Evolutionary conservation across 2,329 filamentous ascomycete genomes (phyloP), one percentile per base, ranked within the genome.

Genomic region (Aspergillus piperis): DNA sequence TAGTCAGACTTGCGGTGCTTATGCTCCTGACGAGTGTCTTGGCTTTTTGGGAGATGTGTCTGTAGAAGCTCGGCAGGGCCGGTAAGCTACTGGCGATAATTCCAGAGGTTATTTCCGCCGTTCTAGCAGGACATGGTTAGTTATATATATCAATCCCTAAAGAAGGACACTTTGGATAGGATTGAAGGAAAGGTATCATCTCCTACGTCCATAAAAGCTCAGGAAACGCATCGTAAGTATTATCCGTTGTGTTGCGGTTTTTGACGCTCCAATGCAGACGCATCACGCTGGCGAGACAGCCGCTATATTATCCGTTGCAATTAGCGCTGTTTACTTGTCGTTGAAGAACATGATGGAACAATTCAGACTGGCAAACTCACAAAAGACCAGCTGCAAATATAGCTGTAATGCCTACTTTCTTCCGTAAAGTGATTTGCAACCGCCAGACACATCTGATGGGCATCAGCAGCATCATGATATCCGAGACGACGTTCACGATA

Each of bases 191-290:
- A 15, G 27, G 32, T 11, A 8, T 13, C 8, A 25, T 6, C n/a
- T 57, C 66, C 60, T 63, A 70, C 69, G 69, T 69, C 69, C 69
- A 71, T 3, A 71, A 53, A 27, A 68, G 65, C 38, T 66, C 62
- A 10, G 66, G 62, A 41, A 70, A 70, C 63, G 67, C 68, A 53
- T 66, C 66, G 17, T 68, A 62, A 3, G 68, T 70, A 48, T 64
- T 66, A 55, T 69, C 68, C 1, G 52, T 27, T 17, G 56, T 64
- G 44, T 52, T 38, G 11, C 55, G 55, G 54, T 65, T 66, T 19
- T 54, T 44, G 44, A 70, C 55, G 53, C 69, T 68, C 27, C 66
- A 58, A 8, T 55, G 56, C 13, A 71, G 62, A 41, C 68, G 62
- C 64, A 71, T 67, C 23, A 71, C 59, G 36, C 67, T 71, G 7